Evolutionary conservation across 2,329 filamentous ascomycete genomes (phyloP).

Genomic region (Fusarium oxysporum): DNA sequence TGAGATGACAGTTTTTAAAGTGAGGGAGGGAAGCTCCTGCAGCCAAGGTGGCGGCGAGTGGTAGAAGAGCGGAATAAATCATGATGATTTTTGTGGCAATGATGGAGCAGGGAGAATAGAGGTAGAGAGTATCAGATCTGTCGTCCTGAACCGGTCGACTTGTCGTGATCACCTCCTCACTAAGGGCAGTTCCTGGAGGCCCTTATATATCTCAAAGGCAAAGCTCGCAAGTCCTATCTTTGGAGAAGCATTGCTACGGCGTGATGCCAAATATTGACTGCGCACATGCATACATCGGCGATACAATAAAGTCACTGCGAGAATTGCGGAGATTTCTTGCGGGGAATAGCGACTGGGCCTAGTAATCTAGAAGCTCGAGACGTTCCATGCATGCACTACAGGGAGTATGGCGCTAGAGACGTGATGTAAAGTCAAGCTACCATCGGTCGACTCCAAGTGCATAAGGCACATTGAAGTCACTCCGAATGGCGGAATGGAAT

Average conservation of each 20-base stretch:
- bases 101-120: neutral
- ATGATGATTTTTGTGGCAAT: neutral
- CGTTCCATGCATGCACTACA: neutral
- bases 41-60: neutral
- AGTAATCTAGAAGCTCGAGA: neutral
- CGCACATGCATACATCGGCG: no score
- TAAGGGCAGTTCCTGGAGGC: neutral
- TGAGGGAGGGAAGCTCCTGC: slow-evolving; percentile 3
- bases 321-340: neutral
- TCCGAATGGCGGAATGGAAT: no score
- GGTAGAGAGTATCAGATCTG: no score
- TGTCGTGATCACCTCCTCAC: neutral
- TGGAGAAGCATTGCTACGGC: neutral
- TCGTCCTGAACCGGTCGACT: neutral
- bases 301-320: neutral
- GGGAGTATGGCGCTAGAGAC: no score
- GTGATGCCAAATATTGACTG: neutral
- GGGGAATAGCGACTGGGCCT: neutral
- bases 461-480: no score
- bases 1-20: neutral
- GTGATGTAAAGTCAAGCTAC: no score
- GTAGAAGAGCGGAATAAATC: neutral
- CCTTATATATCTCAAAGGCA: neutral
- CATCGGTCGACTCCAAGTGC: no score
- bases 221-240: neutral